phyloP scores from a whole-genome alignment of 1,284 basidiomycete species.

The Puccinia brachypodii region DNA sequence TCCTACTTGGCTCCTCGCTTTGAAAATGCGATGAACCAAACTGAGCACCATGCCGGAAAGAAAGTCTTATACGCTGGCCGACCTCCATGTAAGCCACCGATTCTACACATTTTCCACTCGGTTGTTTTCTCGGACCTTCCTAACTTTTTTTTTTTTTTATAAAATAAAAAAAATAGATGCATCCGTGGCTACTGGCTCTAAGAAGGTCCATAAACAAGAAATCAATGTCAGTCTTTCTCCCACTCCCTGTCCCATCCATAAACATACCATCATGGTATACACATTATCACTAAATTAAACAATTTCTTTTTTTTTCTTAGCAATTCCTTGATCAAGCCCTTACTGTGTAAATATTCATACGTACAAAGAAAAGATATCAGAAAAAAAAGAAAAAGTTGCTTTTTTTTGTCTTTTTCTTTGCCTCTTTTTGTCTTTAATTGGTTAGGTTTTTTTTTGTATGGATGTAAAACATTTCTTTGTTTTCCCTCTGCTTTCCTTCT shows the following conservation, averaged over 20 bases:
- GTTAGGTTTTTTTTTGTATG: conserved; percentile 11
- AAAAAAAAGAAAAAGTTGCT: not conserved
- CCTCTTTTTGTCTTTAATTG: not conserved
- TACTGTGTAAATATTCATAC: conserved; percentile 25
- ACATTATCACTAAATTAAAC: not conserved
- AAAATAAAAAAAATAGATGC: no score
- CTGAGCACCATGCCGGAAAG: conserved; percentile 84
- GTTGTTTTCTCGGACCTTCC: not conserved
- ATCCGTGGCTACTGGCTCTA: conserved; percentile 47
- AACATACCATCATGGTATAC: no score
- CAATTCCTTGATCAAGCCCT: conserved; percentile 49
- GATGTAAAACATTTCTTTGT: conserved; percentile 31
- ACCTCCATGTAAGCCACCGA: conserved; percentile 51
- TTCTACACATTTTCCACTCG: not conserved
- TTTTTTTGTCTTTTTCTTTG: not conserved
- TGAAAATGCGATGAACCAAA: conserved; percentile 64
- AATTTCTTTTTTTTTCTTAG: conserved; percentile 5
- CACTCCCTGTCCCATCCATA: not conserved
- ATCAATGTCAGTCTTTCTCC: conserved; percentile 29
- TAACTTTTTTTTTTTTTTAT: not conserved
- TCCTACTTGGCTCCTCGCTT: conserved; percentile 70
- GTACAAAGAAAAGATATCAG: not conserved
- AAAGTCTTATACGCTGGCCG: conserved; percentile 55
- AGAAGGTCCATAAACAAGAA: conserved; percentile 45
- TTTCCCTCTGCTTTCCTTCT: not conserved